Conservation (phyloP, 2,329 filamentous ascomycete species). For the Botrytis fragariae region DNA sequence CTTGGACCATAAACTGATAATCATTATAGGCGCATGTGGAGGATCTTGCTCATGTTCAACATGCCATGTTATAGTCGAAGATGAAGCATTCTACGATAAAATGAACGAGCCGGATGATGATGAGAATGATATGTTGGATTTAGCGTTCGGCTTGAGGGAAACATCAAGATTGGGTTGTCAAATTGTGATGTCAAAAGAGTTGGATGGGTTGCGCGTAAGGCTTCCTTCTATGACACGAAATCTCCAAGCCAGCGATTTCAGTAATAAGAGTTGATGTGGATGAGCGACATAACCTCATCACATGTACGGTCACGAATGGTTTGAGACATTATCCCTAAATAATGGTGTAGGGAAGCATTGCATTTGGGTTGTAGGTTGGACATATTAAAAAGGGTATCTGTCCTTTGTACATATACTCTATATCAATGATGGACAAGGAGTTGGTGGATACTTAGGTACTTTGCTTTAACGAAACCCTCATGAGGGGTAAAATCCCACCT, state of each 20-base stretch:
- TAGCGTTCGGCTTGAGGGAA: conserved; percentile 72
- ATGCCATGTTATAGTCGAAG: conserved; percentile 69
- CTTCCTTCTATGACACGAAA: conserved; percentile 94
- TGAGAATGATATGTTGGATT: conserved; percentile 70
- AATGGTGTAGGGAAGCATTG: conserved; percentile 8
- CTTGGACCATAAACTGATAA: conserved; percentile 3
- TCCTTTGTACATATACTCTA: conserved; percentile 29
- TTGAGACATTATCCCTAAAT: background rate
- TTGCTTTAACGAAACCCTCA: conserved; percentile 19
- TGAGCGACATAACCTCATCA: background rate
- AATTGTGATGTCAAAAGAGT: conserved; percentile 84
- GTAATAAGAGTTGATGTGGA: conserved; percentile 40
- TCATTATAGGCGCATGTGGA: conserved; percentile 71
- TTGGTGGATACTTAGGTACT: conserved; percentile 23
- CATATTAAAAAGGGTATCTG: conserved; percentile 28
- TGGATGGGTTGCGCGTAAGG: conserved; percentile 82
- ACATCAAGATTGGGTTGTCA: conserved; percentile 51
- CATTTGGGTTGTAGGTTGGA: conserved; percentile 7
- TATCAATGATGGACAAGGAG: conserved; percentile 21
- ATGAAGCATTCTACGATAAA: conserved; percentile 60
- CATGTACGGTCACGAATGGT: background rate
- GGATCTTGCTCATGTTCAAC: conserved; percentile 76
- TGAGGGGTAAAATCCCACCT: conserved; percentile 26
- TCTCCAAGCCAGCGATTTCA: conserved; percentile 90
- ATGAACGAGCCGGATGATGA: conserved; percentile 61